Percentiles rank a stretch among this genome's conserved stretches.
These are phyloP conservation scores for Backusella sp. DNA, from an alignment of 192 early-diverging fungal species.

Conservation along the genomic window DNA sequence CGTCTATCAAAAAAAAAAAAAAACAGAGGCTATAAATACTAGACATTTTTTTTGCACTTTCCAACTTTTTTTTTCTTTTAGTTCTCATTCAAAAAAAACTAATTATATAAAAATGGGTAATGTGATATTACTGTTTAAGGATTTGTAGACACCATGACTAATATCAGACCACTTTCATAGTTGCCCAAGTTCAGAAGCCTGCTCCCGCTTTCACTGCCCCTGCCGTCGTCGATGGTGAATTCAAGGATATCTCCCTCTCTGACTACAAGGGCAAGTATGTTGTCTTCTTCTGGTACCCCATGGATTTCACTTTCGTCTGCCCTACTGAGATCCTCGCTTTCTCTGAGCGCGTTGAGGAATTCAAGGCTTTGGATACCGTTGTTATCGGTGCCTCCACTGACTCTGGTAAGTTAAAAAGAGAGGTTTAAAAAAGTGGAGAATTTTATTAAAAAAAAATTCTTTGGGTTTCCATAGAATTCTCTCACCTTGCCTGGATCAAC, in stretches of 20 bases:
- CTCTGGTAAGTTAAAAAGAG: slow-evolving; percentile 25
- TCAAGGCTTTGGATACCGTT: slow-evolving; percentile 75
- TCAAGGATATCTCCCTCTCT: slow-evolving; percentile 67
- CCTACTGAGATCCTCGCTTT: slow-evolving; percentile 95
- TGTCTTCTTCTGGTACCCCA: slow-evolving; percentile 70
- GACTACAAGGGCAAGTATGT: slow-evolving; percentile 38
- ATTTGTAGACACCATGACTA: not conserved
- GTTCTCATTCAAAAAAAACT: not conserved
- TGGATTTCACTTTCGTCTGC: slow-evolving; percentile 91
- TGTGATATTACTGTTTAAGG: not conserved
- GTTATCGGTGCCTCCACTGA: slow-evolving; percentile 74
- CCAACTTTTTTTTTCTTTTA: not conserved
- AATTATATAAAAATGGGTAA: slow-evolving; percentile 4
- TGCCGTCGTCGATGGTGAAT: slow-evolving; percentile 69
- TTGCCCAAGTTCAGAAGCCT: slow-evolving; percentile 27
- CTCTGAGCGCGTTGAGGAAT: slow-evolving; percentile 81
- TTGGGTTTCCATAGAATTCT: slow-evolving; percentile 58
- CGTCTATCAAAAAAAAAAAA: not conserved
- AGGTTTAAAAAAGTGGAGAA: not conserved
- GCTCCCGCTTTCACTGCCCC: slow-evolving; percentile 66
- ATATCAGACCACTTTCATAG: not conserved
- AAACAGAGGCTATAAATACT: not conserved
- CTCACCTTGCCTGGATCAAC: slow-evolving; percentile 88
- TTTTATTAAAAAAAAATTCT: not conserved
- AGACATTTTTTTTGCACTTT: not conserved